Percentiles rank a stretch among this genome's conserved stretches.
These are phyloP conservation scores for Salicornia ramosissima DNA, from an alignment of 148 eudicot genomes.

Conservation along the genomic window DNA sequence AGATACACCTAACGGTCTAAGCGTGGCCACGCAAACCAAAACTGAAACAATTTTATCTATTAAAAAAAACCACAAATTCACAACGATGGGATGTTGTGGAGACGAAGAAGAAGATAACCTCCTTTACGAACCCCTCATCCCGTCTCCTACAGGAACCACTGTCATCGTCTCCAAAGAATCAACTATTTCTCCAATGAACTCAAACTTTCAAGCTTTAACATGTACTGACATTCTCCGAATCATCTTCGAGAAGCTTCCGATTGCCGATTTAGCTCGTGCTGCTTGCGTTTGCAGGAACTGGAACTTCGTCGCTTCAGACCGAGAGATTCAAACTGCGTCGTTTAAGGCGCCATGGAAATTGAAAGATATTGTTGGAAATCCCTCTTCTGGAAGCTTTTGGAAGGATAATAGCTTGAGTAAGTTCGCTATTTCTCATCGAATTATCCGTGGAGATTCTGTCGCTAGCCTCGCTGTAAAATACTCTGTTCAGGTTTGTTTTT, in stretches of 20 bases:
- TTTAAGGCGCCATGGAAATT: conserved; percentile 77
- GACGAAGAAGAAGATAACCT: conserved; percentile 35
- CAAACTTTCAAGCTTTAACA: conserved; percentile 40
- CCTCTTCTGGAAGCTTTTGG: conserved; percentile 83
- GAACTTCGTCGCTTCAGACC: conserved; percentile 61
- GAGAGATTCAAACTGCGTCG: conserved; percentile 53
- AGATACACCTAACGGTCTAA: too few relatives aligned
- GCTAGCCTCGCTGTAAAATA: conserved; percentile 91
- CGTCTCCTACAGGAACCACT: conserved; percentile 5
- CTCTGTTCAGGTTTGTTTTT: conserved; percentile 64
- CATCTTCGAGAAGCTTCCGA: conserved; percentile 59
- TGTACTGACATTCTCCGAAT: conserved; percentile 58
- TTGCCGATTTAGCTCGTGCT: conserved; percentile 63
- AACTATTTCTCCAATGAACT: conserved; percentile 50
- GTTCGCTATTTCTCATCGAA: conserved; percentile 80
- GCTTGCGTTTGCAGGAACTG: conserved; percentile 73
- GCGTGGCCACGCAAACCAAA: too few relatives aligned
- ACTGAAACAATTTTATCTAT: too few relatives aligned
- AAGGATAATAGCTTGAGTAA: conserved; percentile 52
- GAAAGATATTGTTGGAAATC: conserved; percentile 62
- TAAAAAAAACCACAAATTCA: background rate
- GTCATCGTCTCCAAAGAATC: background rate
- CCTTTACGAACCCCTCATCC: conserved; percentile 19
- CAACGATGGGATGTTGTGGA: conserved; percentile 39
- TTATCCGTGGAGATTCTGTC: conserved; percentile 54